Conservation (phyloP, 169 alveolate genomes). For the Plasmodium falciparum region DNA sequence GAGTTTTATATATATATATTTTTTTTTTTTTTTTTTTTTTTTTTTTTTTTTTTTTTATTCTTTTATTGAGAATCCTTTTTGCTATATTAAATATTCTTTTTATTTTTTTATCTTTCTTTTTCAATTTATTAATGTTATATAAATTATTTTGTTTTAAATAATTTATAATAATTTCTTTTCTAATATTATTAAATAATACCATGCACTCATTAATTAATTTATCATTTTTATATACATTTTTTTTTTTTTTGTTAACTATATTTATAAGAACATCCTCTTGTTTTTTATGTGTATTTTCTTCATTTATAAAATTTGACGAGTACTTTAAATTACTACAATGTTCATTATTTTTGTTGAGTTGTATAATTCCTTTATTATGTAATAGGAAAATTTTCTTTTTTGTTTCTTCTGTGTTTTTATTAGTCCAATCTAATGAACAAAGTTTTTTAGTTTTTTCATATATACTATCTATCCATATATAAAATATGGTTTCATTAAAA, state of each 20-base stretch:
- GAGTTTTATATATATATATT: background rate
- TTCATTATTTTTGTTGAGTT: background rate
- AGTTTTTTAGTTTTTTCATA: constrained; percentile 13
- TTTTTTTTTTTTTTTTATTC: background rate
- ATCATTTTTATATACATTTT: constrained; percentile 17
- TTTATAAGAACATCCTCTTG: background rate
- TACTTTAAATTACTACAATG: background rate
- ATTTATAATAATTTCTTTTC: constrained; percentile 58
- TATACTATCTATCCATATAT: constrained; percentile 44
- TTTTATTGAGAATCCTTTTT: background rate
- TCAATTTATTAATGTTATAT: constrained; percentile 46
- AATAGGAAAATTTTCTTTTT: constrained; percentile 27
- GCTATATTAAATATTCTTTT: constrained; percentile 74
- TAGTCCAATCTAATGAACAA: background rate
- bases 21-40: constrained; percentile 31
- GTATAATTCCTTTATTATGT: constrained; percentile 37
- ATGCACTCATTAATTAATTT: constrained; percentile 31
- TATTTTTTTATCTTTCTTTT: constrained; percentile 46
- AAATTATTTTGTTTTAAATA: constrained; percentile 68
- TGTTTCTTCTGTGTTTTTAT: background rate
- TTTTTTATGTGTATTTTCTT: background rate
- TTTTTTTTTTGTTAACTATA: constrained; percentile 31
- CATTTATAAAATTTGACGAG: background rate
- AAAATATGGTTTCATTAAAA: constrained; percentile 29
- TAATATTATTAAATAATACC: constrained; percentile 44